phyloP scores from a whole-genome alignment of 2,329 filamentous ascomycete genomes.

The Colletotrichum echinochloae region DNA sequence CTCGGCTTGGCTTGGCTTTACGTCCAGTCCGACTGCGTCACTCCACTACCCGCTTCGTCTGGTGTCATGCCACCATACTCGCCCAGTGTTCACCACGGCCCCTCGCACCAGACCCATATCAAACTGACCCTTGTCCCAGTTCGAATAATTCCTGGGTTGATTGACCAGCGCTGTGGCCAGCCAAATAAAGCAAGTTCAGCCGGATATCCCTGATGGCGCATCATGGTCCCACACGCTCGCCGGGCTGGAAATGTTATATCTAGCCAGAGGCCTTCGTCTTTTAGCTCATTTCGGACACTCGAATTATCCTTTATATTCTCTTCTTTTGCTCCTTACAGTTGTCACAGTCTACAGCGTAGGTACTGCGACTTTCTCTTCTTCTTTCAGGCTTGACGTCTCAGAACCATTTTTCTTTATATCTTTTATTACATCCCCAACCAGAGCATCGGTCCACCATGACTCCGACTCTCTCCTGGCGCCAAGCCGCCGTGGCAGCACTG shows the following conservation, averaged over 20 bases:
- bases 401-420: background rate
- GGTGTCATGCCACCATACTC: background rate
- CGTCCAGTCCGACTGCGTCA: background rate
- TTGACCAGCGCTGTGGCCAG: background rate
- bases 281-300: background rate
- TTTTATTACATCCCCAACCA: too few relatives aligned
- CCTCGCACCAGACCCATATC: background rate
- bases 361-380: slow-evolving; percentile 8
- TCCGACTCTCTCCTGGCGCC: slow-evolving; percentile 26
- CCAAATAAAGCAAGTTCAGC: slow-evolving; percentile 13
- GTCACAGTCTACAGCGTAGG: slow-evolving; percentile 15
- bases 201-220: background rate
- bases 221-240: background rate
- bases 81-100: background rate
- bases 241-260: slow-evolving; percentile 18
- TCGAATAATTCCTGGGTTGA: background rate
- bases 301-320: background rate
- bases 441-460: background rate
- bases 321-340: background rate
- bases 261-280: slow-evolving; percentile 14
- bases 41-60: background rate
- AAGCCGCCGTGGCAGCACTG: slow-evolving; percentile 32
- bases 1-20: background rate
- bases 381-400: slow-evolving; percentile 31
- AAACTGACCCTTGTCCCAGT: slow-evolving; percentile 22